Conservation (phyloP, 2,329 filamentous ascomycete species). For the Zelopaecilomyces penicillatus region DNA sequence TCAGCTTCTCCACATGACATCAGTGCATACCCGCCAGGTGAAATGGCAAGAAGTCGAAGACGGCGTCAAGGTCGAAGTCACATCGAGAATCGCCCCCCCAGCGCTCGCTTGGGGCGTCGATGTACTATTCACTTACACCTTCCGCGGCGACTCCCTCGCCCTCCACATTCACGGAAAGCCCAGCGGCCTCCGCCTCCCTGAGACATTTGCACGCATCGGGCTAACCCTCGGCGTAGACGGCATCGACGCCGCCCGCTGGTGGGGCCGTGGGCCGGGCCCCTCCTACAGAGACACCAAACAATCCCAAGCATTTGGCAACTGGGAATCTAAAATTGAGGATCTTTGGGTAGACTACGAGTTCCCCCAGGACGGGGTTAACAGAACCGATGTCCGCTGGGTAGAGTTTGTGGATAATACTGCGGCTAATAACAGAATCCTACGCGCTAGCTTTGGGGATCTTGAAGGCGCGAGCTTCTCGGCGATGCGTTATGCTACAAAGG, state of each 20-base stretch:
- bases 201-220: slow-evolving; percentile 55
- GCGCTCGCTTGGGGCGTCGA: slow-evolving; percentile 54
- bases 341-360: slow-evolving; percentile 57
- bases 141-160: slow-evolving; percentile 39
- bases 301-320: slow-evolving; percentile 50
- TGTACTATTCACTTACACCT: slow-evolving; percentile 44
- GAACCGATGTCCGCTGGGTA: slow-evolving; percentile 55
- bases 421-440: slow-evolving; percentile 22
- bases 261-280: slow-evolving; percentile 58
- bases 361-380: slow-evolving; percentile 59
- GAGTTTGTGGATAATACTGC: slow-evolving; percentile 30
- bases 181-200: slow-evolving; percentile 39
- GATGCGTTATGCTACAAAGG: slow-evolving; percentile 44
- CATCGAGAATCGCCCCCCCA: slow-evolving; percentile 51
- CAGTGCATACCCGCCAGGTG: slow-evolving; percentile 30
- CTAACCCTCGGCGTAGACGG: slow-evolving; percentile 39
- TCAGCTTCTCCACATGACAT: slow-evolving; percentile 36
- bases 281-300: slow-evolving; percentile 59
- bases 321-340: slow-evolving; percentile 36
- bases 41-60: slow-evolving; percentile 24
- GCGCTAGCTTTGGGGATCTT: slow-evolving; percentile 37
- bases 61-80: slow-evolving; percentile 33
- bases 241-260: slow-evolving; percentile 46
- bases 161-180: slow-evolving; percentile 42
- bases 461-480: slow-evolving; percentile 48